A percentile compares a stretch with the other conserved stretches of the same genome.
These are phyloP conservation scores for Dothideomycetidae sp. DNA, from an alignment of 2,329 filamentous ascomycete genomes.

Conservation along the genomic window DNA sequence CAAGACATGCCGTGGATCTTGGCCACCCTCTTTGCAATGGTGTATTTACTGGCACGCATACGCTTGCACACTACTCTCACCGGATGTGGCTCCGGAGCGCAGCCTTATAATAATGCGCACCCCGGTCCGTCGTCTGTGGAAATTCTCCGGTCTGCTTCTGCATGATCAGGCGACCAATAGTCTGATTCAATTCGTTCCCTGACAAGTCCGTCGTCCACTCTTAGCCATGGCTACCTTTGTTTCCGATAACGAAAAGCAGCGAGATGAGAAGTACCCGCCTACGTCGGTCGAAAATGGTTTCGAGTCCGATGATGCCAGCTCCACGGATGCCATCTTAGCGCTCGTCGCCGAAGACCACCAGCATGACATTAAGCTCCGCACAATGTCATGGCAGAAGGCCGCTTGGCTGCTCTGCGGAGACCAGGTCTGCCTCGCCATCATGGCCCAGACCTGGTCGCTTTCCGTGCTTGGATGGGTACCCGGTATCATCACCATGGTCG, in stretches of 20 bases:
- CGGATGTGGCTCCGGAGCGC: no score
- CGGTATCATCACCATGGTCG: constrained; percentile 34
- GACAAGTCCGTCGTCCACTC: not conserved
- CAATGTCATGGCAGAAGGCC: constrained; percentile 40
- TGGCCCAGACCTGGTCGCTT: constrained; percentile 38
- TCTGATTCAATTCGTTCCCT: not conserved
- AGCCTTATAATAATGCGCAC: not conserved
- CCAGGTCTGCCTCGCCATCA: constrained; percentile 38
- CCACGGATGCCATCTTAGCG: constrained; percentile 15
- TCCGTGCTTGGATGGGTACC: constrained; percentile 36
- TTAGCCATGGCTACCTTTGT: constrained; percentile 8
- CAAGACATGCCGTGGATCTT: not conserved
- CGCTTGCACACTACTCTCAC: not conserved
- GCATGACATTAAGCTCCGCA: constrained; percentile 39
- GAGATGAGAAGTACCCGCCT: constrained; percentile 7
- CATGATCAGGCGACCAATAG: not conserved
- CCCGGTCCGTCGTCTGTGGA: not conserved
- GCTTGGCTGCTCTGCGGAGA: constrained; percentile 35
- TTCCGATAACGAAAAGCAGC: constrained; percentile 7
- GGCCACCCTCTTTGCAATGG: no score
- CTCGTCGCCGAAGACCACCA: constrained; percentile 25
- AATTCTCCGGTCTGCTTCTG: not conserved
- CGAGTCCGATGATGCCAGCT: constrained; percentile 13
- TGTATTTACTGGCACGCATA: no score
- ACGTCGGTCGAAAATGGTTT: constrained; percentile 6